Conservation (phyloP, 139 green algal genomes). For the Penium margaritaceum region DNA sequence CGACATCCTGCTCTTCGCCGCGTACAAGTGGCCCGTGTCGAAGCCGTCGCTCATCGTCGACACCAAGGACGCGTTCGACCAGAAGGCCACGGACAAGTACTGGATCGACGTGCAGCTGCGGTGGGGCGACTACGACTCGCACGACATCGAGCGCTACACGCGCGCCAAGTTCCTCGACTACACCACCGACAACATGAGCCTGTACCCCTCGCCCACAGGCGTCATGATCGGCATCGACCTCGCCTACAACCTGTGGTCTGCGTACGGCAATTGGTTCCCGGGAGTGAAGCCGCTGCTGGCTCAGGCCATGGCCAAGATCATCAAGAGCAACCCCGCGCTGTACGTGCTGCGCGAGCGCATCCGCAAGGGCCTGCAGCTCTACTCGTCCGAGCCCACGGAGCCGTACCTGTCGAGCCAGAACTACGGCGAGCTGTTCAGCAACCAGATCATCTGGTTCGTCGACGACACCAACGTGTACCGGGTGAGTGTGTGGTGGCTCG, state of each 20-base stretch:
- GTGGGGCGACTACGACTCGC: slow-evolving; percentile 97
- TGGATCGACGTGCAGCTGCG: slow-evolving; percentile 69
- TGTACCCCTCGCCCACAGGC: slow-evolving; percentile 93
- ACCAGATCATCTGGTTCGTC: slow-evolving; percentile 99
- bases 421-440: slow-evolving; percentile 96
- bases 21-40: slow-evolving; percentile 90
- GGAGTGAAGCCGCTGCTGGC: slow-evolving; percentile 87
- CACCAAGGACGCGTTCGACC: slow-evolving; percentile 82
- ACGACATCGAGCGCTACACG: slow-evolving; percentile 98
- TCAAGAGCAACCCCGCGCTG: slow-evolving; percentile 96
- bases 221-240: slow-evolving; percentile 96
- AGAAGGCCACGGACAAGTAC: slow-evolving; percentile 97
- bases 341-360: slow-evolving; percentile 98
- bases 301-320: slow-evolving; percentile 85
- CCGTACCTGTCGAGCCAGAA: slow-evolving; percentile 96
- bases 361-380: slow-evolving; percentile 95
- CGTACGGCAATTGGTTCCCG: slow-evolving; percentile 98
- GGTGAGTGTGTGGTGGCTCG: too few relatives aligned
- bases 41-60: slow-evolving; percentile 92
- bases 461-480: slow-evolving; percentile 99
- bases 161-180: slow-evolving; percentile 99
- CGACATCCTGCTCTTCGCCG: slow-evolving; percentile 95
- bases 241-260: slow-evolving; percentile 95
- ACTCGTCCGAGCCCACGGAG: slow-evolving; percentile 95
- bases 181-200: slow-evolving; percentile 98